Conservation (phyloP, 495 filamentous ascomycete genomes). For the Staphylotrichum tortipilum region DNA sequence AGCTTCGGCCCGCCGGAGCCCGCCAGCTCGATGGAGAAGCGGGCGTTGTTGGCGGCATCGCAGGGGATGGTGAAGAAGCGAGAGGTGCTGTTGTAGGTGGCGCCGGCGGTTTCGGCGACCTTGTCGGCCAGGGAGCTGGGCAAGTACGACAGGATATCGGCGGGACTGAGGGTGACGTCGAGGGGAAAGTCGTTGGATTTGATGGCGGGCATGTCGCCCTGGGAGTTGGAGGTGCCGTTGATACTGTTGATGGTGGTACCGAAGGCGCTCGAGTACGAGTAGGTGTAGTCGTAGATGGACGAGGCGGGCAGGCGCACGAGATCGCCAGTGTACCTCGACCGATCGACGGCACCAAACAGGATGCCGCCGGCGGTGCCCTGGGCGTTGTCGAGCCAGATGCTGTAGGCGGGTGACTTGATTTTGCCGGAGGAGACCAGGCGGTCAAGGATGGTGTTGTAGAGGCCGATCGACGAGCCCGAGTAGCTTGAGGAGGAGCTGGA, state of each 20-base stretch:
- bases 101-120: constrained; percentile 53
- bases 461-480: background rate
- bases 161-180: constrained; percentile 46
- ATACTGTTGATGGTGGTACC: constrained; percentile 50
- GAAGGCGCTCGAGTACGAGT: constrained; percentile 43
- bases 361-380: constrained; percentile 59
- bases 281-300: constrained; percentile 18
- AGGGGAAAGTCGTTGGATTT: constrained; percentile 53
- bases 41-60: constrained; percentile 42
- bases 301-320: constrained; percentile 48
- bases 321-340: constrained; percentile 57
- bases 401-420: constrained; percentile 69
- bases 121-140: constrained; percentile 49
- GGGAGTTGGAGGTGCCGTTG: constrained; percentile 19
- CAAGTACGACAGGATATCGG: constrained; percentile 65
- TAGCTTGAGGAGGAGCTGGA: too few relatives aligned
- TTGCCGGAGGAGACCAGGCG: constrained; percentile 53
- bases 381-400: constrained; percentile 66
- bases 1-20: constrained; percentile 47
- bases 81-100: constrained; percentile 34
- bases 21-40: constrained; percentile 48
- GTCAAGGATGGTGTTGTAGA: constrained; percentile 62
- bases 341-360: constrained; percentile 77
- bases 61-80: constrained; percentile 56
- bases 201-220: constrained; percentile 32